These are phyloP conservation scores for Solanum appendiculatum DNA, from an alignment of 257 asterid genomes.

Conservation along the genomic window DNA sequence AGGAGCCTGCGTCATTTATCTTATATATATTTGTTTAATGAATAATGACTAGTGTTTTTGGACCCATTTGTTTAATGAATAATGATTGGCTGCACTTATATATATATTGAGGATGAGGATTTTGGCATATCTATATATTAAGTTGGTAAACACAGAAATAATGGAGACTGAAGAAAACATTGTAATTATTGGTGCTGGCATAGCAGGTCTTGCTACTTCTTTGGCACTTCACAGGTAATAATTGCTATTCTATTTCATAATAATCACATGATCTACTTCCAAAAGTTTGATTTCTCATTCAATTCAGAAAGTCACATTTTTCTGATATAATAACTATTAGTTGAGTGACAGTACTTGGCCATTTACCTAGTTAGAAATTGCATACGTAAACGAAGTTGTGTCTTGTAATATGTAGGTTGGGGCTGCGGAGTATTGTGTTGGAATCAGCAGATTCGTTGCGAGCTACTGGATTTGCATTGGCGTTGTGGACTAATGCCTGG, in stretches of 20 bases:
- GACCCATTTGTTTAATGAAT: neutral
- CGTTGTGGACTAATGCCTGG: constrained; percentile 70
- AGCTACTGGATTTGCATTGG: constrained; percentile 61
- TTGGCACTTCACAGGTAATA: constrained; percentile 67
- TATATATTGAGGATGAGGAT: neutral
- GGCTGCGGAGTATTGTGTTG: constrained; percentile 54
- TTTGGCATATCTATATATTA: too few species aligned
- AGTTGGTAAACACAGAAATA: too few species aligned
- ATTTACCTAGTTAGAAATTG: too few species aligned
- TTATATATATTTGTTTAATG: too few species aligned
- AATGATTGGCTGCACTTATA: neutral
- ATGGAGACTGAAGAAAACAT: constrained; percentile 18
- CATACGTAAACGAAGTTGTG: too few species aligned
- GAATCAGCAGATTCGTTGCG: constrained; percentile 65
- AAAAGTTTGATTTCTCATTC: too few species aligned
- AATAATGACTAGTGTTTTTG: too few species aligned
- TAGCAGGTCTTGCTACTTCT: constrained; percentile 55
- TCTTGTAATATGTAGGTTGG: constrained; percentile 42
- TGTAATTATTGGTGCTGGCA: constrained; percentile 57
- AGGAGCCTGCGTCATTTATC: neutral
- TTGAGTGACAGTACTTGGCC: too few species aligned
- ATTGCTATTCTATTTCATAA: too few species aligned
- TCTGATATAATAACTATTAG: neutral
- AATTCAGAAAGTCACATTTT: too few species aligned
- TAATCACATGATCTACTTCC: too few species aligned